These are phyloP conservation scores for Austropuccinia psidii DNA, from an alignment of 1,284 basidiomycete genomes.

Conservation along the genomic window DNA sequence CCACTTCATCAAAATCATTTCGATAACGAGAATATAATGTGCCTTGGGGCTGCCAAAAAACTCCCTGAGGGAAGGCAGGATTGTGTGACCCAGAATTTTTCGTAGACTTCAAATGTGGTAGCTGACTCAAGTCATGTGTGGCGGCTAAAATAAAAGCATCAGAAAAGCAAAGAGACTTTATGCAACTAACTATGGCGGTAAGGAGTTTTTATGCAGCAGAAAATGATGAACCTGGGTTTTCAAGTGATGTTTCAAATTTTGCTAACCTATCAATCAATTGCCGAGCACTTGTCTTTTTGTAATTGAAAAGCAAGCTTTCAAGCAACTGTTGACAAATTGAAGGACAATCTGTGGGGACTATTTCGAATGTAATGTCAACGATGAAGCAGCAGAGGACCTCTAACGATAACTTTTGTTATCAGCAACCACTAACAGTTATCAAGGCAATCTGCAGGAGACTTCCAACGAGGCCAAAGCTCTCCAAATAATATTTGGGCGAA, in stretches of 20 bases:
- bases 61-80: conserved; percentile 13
- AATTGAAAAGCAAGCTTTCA: conserved; percentile 12
- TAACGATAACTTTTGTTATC: not conserved
- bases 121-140: not conserved
- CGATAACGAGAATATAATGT: conserved; percentile 41
- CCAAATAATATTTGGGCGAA: conserved; percentile 46
- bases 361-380: not conserved
- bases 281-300: conserved; percentile 7
- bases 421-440: conserved; percentile 12
- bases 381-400: not conserved
- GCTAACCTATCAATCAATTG: conserved; percentile 4
- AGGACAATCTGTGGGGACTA: conserved; percentile 25
- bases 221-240: not conserved
- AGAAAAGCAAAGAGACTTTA: too few species aligned
- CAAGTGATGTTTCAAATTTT: conserved; percentile 12
- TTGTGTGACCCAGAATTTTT: conserved; percentile 43
- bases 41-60: conserved; percentile 36
- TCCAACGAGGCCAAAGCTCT: conserved; percentile 22
- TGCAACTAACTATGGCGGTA: too few species aligned
- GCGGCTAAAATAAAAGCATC: not conserved
- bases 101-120: conserved; percentile 12
- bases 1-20: conserved; percentile 47
- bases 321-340: conserved; percentile 26
- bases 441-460: conserved; percentile 8
- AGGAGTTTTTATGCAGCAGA: not conserved